A percentile compares a stretch with the other conserved stretches of the same genome.
Conservation (phyloP, 768 basidiomycete species). For the Mycena galericulata region DNA sequence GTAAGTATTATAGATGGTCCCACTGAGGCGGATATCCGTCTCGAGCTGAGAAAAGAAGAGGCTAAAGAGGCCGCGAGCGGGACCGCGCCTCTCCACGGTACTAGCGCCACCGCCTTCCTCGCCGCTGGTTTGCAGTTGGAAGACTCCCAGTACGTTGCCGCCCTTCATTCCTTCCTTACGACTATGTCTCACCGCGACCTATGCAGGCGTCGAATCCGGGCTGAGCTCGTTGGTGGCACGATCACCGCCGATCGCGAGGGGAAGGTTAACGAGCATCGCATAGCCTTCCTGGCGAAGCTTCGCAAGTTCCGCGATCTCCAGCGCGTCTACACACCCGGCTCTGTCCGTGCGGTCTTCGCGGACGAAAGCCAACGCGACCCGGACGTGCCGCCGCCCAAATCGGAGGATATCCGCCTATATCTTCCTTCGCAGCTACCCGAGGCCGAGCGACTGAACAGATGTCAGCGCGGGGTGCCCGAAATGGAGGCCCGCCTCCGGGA, state of each 20-base stretch:
- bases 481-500: conserved; percentile 10
- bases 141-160: neutral
- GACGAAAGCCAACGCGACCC: neutral
- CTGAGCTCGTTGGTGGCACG: neutral
- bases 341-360: neutral
- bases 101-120: neutral
- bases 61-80: neutral
- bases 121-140: neutral
- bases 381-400: neutral
- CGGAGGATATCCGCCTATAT: neutral
- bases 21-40: neutral
- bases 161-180: too few species aligned
- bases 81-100: neutral
- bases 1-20: too few species aligned
- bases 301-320: conserved; percentile 10
- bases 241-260: neutral
- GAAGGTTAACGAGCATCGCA: conserved; percentile 25
- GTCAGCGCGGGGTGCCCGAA: neutral
- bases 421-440: neutral
- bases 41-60: neutral
- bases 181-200: neutral
- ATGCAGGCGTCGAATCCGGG: neutral
- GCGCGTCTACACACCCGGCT: conserved; percentile 7
- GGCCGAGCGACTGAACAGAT: neutral
- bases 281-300: conserved; percentile 6